Conservation (phyloP, 225 moss, liverwort and hornwort genomes). For the Polytrichum commune region DNA sequence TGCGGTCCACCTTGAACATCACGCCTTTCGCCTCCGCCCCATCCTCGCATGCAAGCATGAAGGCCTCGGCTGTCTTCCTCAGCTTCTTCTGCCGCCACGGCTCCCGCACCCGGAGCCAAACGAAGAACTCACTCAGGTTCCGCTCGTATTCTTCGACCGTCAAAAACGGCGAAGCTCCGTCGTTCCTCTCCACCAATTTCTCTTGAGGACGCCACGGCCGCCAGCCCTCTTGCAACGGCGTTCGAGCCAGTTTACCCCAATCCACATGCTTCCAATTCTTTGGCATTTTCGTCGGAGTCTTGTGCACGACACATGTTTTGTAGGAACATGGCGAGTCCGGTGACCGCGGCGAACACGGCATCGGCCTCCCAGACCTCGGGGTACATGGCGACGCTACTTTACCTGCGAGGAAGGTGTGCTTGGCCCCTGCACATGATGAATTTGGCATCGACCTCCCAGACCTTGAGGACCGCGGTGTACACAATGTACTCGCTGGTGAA, state of each 20-base stretch:
- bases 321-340: neutral
- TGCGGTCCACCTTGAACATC: neutral
- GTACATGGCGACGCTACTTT: neutral
- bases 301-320: neutral
- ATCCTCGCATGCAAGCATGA: neutral
- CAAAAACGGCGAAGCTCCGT: neutral
- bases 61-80: neutral
- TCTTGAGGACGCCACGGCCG: neutral
- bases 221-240: neutral
- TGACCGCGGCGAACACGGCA: neutral
- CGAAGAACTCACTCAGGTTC: neutral
- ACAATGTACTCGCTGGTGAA: neutral
- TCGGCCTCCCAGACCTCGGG: neutral
- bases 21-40: neutral
- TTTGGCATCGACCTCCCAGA: neutral
- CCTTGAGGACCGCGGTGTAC: neutral
- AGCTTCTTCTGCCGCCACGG: neutral
- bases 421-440: neutral
- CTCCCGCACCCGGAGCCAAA: neutral
- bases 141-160: neutral
- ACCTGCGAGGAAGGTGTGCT: neutral
- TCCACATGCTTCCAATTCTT: neutral
- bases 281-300: neutral
- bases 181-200: neutral
- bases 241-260: neutral